Base-by-base conservation (phyloP, 768 basidiomycete species). In the Porpolomopsis calyptriformis region DNA sequence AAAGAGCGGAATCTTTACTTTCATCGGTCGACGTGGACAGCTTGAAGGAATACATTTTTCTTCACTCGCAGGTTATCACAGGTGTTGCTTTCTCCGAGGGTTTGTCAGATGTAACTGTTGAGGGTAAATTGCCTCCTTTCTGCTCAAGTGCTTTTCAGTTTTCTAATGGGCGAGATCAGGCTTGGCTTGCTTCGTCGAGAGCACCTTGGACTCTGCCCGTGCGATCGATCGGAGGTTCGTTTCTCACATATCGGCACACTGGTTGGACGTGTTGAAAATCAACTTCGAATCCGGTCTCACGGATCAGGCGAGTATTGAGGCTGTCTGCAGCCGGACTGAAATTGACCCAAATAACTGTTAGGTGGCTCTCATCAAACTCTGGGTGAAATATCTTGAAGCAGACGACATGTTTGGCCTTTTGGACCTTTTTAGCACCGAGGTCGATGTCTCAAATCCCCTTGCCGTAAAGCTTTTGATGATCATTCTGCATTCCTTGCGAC, bases 371-470 rank as follows among this genome's bases (percentile, higher is more conserved):
- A 60, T 63, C 2, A 52, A 61, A 2, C 49, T 72, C 11, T 88
- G 85, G 85, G 63, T 82, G 35, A 67, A 64, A 33, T 82, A 73
- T 53, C 69, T 82, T 53, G 57, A 64, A 4, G 54, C 60, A 2
- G 52, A 61, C 2, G 68, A 69, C 12, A 56, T 78, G 2, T 60
- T 76, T 3, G 51, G 58, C 4, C 60, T 75, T 4, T 54, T 86
- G 9, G 72, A 76, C 51, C 47, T 60, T 5, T 50, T 73, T 40
- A 52, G 53, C 16, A 36, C 42, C 4, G 39, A 47, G 33, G 43
- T 46, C 3, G 50, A 52, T 11, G 34, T 48, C 12, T 38, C 48
- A 14, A 35, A 35, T 19, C 33, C 48, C 18, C 18, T 47, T 18
- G 45, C 52, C 14, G 26, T 46, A 22, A 54, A 56, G 12, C 37